These are phyloP conservation scores for Clarkia xantiana DNA, from an alignment of 345 rosid genomes.

Conservation along the genomic window DNA sequence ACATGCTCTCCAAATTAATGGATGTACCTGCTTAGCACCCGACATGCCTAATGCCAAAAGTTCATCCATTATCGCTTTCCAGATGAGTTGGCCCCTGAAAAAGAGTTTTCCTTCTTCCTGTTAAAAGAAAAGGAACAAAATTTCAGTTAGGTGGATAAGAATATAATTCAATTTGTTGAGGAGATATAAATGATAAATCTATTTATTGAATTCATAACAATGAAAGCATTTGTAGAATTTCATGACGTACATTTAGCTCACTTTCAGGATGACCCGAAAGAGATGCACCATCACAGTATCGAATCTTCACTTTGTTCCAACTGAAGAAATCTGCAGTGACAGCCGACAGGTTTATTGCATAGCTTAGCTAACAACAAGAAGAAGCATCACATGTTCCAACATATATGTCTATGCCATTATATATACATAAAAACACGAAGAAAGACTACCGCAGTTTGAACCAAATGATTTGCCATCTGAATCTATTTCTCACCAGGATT, in stretches of 20 bases:
- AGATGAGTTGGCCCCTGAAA: constrained; percentile 88
- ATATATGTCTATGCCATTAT: background rate
- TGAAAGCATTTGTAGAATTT: too few species aligned
- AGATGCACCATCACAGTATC: constrained; percentile 93
- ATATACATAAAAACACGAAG: background rate
- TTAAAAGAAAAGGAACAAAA: background rate
- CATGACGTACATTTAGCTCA: constrained; percentile 45
- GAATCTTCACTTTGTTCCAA: constrained; percentile 74
- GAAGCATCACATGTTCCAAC: background rate
- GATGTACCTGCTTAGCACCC: constrained; percentile 44
- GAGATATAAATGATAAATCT: too few species aligned
- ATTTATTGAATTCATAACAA: too few species aligned
- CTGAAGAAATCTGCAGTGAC: constrained; percentile 43
- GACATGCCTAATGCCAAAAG: constrained; percentile 62
- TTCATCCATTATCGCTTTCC: constrained; percentile 73
- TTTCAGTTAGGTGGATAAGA: too few species aligned
- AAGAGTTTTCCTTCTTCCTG: constrained; percentile 48
- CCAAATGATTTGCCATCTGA: background rate
- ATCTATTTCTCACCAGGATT: constrained; percentile 6
- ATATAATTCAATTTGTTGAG: too few species aligned
- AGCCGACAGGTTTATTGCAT: too few species aligned
- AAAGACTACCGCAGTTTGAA: too few species aligned
- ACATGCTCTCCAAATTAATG: too few species aligned
- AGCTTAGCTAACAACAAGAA: background rate
- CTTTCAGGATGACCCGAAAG: constrained; percentile 69